Evolutionary conservation across 257 asterid genomes (phyloP), one percentile per base, ranked within the genome.

Genomic region (Capsicum pubescens): DNA sequence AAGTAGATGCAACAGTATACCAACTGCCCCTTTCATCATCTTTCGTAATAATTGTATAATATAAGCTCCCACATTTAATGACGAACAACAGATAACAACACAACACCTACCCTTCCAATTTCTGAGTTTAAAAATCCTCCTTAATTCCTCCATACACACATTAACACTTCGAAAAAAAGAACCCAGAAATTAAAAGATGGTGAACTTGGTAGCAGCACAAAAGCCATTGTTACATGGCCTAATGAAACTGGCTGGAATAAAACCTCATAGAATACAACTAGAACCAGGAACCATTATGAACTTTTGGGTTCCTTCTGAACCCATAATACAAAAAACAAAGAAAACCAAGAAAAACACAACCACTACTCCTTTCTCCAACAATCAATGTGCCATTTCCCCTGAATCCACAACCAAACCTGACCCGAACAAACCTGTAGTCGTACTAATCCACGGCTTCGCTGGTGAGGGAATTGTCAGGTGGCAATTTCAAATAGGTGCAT

Each of bases 201-300:
- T 93, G 89, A 94, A 94, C 87, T 88, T 94, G 3, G 94, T 94
- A 6, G 95, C 89, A 79, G 92, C 90, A 5, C 98, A 92, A 83
- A 90, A 88, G 90, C 95, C 96, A 64, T 78, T 94, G 84, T 21
- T 94, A 26, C 89, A 80, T 58, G 86, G 88, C 57, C 85, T 94
- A 57, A 94, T 94, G 98, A 92, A 90, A 84, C 55, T 89, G 92
- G 95, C 97, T 12, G 98, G 97, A 66, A 82, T 94, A 15, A 77
- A 36, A 56, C 96, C 94, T 4, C 91, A 89, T 88, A 59, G 91
- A 0, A 84, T 93, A 14, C 91, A 90, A 44, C 89, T 92, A 82
- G 88, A 88, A 36, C 64, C 89, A 2, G 98, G 93, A 55, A 93
- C 98, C 3, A 70, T 83, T 3, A 91, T 93, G 95, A 91, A 85